phyloP scores from a whole-genome alignment of 768 basidiomycete species.

The Tylopilus balloui region DNA sequence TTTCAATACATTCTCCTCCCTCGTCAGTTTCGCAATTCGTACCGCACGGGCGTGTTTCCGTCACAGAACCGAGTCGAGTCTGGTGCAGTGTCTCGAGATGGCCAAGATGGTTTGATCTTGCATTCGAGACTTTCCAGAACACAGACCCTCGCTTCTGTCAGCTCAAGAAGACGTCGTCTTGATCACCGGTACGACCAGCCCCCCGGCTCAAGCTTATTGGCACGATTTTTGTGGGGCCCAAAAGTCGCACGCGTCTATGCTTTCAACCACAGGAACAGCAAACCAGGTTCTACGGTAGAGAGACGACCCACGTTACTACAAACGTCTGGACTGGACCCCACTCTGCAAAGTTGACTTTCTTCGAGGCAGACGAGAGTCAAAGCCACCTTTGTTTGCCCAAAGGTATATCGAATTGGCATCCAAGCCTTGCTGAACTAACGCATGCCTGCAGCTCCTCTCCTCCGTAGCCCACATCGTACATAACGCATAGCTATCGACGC shows the following conservation, averaged over 20 bases:
- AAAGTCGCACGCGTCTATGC: slow-evolving; percentile 26
- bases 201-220: slow-evolving; percentile 28
- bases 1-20: slow-evolving; percentile 33
- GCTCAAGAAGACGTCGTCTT: slow-evolving; percentile 19
- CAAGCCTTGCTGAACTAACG: not conserved
- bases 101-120: slow-evolving; percentile 1
- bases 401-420: slow-evolving; percentile 13
- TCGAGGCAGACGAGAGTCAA: slow-evolving; percentile 29
- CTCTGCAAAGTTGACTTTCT: slow-evolving; percentile 30
- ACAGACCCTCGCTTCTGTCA: not conserved
- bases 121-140: slow-evolving; percentile 7
- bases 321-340: slow-evolving; percentile 30
- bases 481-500: slow-evolving; percentile 23
- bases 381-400: slow-evolving; percentile 25
- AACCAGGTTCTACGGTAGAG: slow-evolving; percentile 15
- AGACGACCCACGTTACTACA: slow-evolving; percentile 28
- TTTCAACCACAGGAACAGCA: slow-evolving; percentile 22
- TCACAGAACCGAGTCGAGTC: slow-evolving; percentile 10
- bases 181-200: slow-evolving; percentile 35
- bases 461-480: slow-evolving; percentile 38
- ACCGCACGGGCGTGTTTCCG: slow-evolving; percentile 11
- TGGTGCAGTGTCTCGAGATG: slow-evolving; percentile 16
- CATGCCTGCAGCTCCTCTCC: slow-evolving; percentile 11
- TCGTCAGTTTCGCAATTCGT: slow-evolving; percentile 16
- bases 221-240: slow-evolving; percentile 15